Base-by-base conservation (phyloP, 345 rosid genomes). In the Populus alba region DNA sequence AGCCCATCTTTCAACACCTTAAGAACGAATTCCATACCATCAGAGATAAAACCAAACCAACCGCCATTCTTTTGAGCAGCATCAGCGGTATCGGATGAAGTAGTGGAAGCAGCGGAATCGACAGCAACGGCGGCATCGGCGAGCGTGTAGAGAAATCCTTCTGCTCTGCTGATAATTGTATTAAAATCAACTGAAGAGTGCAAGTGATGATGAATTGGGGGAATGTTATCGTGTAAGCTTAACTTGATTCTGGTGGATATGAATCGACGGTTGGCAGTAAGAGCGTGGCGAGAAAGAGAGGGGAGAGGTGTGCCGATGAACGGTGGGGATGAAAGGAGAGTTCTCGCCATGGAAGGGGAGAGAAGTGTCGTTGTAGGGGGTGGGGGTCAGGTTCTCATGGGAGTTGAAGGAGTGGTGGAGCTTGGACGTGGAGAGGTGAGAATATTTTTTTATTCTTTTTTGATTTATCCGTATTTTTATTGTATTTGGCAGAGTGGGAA, bases 1-100 rank as follows among this genome's bases (percentile, higher is more conserved):
- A 94, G 88, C 45, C 92, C 98, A 80, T 90, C 94, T 84, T 96
- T 91, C 92, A 96, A 84, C 68, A 96, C 99, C 95, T 93, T 96
- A 63, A 94, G 98, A 37, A 94, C 97, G 68, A 88, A 69, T 76
- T 96, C 99, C 99, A 94, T 94, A 20, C 82, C 83, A 18, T 96
- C 97, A 11, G 99, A 88, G 82, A 96, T 92, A 57, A 94, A 94
- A 11, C 95, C 95, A 76, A 96, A 94, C 98, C 98, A 96, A 9
- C 98, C 95, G 11, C 97, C 95, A 75, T 66, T 91, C 88, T 92
- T 96, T 82, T 90, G 97, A 15, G 78, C 87, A 38, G 87, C 82
- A 15, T 77, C 87, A 33, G 86, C 83, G 7, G 83, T 81, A 63
- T 90, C 97, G 65, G 88, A 70, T 2, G 96, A 17, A 23, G 55